Base-by-base conservation (phyloP, 2,329 filamentous ascomycete species). In the Juglanconis juglandina region DNA sequence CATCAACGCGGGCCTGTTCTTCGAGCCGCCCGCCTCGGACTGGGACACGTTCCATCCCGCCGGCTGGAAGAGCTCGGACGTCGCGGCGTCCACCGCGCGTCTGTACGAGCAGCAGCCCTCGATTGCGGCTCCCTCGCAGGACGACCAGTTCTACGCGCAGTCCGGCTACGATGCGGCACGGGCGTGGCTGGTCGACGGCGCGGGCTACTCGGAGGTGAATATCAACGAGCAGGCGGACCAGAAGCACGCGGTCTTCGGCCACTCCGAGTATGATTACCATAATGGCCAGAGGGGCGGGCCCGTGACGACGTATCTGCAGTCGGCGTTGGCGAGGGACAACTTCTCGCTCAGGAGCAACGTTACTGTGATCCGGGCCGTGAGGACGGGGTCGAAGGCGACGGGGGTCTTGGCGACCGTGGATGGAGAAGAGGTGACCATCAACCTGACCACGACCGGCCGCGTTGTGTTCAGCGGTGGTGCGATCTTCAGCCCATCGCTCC, bases 41-140 rank as follows among this genome's bases (percentile, higher is more conserved):
- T 92, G 88, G 77, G 86, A 92, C 69, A 79, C 82, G 69, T 88
- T 88, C 71, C 92, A 90, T 76, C 89, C 89, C 0, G 65, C 75
- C 1, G 89, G 88, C 30, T 92, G 89, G 89, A 87, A 89, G 72
- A 79, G 84, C 34, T 69, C 75, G 3, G 87, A 91, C 66, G 81
- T 91, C 68, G 75, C 76, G 61, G 70, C 75, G 30, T 83, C 88
- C 2, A 83, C 85, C 4, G 73, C 81, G 30, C 81, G 84, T 51
- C 83, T 88, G 5, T 92, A 91, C 69, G 75, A 77, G 46, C 82
- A 87, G 13, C 91, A 91, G 64, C 87, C 87, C 0, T 88, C 88
- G 37, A 90, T 87, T 0, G 83, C 83, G 50, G 75, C 77, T 47
- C 87, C 89, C 1, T 90, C 87, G 0, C 76, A 77, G 64, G 87